A percentile compares a stretch with the other conserved stretches of the same genome.
phyloP scores from a whole-genome alignment of 805 yeast genomes.

The Maudiozyma barnettii region DNA sequence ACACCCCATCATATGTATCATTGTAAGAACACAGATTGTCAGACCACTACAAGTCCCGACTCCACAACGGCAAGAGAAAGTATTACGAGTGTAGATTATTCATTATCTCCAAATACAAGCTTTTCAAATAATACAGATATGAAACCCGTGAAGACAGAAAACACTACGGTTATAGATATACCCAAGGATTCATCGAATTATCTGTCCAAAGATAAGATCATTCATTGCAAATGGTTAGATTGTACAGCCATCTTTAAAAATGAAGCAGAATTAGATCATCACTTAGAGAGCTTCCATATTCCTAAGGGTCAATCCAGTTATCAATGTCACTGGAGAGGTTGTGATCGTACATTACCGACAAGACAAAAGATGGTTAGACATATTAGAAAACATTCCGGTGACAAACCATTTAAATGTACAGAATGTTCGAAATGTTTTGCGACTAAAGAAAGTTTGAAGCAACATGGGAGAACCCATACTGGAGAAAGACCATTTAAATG shows the following conservation, averaged over 20 bases:
- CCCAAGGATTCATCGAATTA: too few relatives aligned
- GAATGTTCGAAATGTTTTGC: conserved; percentile 66
- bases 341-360: conserved; percentile 67
- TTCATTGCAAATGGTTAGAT: conserved; percentile 23
- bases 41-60: neutral
- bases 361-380: conserved; percentile 82
- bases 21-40: neutral
- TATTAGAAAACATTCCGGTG: conserved; percentile 77
- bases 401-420: conserved; percentile 67
- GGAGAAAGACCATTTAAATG: conserved; percentile 86
- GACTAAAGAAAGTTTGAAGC: conserved; percentile 64
- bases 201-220: neutral
- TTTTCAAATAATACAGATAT: neutral
- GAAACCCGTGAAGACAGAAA: too few relatives aligned
- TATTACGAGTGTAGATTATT: neutral
- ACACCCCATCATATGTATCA: conserved; percentile 2
- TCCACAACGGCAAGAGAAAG: neutral
- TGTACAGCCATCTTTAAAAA: conserved; percentile 46
- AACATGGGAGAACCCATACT: conserved; percentile 76
- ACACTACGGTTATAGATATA: too few relatives aligned
- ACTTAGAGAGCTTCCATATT: conserved; percentile 58
- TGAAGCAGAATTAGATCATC: conserved; percentile 60
- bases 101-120: neutral
- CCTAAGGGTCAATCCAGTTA: conserved; percentile 65
- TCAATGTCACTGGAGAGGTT: conserved; percentile 68